Conservation (phyloP, 176 grass and related monocot species). For the Luzula sylvatica region DNA sequence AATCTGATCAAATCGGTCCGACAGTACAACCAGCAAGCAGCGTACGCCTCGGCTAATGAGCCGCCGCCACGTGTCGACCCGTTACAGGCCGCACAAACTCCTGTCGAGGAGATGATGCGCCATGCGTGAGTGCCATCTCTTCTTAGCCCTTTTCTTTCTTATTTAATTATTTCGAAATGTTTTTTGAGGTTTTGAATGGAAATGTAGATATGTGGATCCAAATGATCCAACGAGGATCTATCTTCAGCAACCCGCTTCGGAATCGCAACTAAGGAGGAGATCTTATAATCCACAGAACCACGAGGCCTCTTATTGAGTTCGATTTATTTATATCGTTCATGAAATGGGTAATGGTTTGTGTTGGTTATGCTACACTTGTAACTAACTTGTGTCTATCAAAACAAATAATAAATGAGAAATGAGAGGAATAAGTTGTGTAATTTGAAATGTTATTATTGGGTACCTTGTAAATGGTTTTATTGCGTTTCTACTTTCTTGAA, state of each 20-base stretch:
- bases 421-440: background rate
- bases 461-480: slow-evolving; percentile 5
- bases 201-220: slow-evolving; percentile 80
- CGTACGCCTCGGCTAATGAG: slow-evolving; percentile 28
- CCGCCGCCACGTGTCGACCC: slow-evolving; percentile 46
- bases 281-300: slow-evolving; percentile 55
- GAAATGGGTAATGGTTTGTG: background rate
- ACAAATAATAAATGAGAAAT: background rate
- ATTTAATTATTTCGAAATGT: background rate
- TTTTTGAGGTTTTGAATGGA: background rate
- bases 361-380: no score
- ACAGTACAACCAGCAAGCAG: slow-evolving; percentile 60
- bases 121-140: slow-evolving; percentile 47
- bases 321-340: background rate
- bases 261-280: slow-evolving; percentile 95
- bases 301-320: slow-evolving; percentile 18
- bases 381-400: no score
- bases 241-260: slow-evolving; percentile 82
- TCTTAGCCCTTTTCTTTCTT: background rate
- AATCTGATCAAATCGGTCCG: slow-evolving; percentile 73
- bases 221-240: slow-evolving; percentile 92
- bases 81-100: slow-evolving; percentile 77
- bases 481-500: background rate
- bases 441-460: background rate
- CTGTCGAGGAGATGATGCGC: slow-evolving; percentile 91